Evolutionary conservation across 352 stramenopile genomes (phyloP).

Genomic region (Pythium scleroteichum): DNA sequence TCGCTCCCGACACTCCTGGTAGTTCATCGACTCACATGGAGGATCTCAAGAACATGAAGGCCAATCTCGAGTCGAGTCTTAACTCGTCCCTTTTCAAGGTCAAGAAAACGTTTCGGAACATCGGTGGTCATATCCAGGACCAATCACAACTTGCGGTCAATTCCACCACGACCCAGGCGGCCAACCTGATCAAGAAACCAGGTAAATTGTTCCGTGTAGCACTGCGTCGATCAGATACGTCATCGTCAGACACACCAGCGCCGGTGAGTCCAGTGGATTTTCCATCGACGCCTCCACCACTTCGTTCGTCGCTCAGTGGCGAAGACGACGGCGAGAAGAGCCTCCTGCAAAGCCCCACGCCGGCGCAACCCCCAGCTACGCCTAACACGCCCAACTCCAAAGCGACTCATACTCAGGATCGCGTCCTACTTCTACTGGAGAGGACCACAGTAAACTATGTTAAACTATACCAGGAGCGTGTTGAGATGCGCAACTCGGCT

Average conservation of each 20-base stretch:
- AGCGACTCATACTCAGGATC: constrained; percentile 40
- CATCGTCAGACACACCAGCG: constrained; percentile 9
- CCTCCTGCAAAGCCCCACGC: constrained; percentile 11
- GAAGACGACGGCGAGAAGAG: constrained; percentile 9
- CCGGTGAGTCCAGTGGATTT: constrained; percentile 7
- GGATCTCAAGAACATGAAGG: constrained; percentile 74
- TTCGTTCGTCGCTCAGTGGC: not conserved
- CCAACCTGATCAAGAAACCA: constrained; percentile 73
- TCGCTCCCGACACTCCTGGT: not conserved
- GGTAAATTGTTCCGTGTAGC: constrained; percentile 66
- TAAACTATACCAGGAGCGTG: constrained; percentile 57
- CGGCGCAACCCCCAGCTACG: not conserved
- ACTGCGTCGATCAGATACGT: constrained; percentile 17
- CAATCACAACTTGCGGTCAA: constrained; percentile 12
- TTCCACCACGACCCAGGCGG: constrained; percentile 36
- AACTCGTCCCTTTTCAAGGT: constrained; percentile 75
- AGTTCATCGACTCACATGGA: constrained; percentile 38
- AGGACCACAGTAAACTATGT: constrained; percentile 59
- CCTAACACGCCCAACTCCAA: constrained; percentile 2
- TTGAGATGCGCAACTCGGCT: constrained; percentile 66
- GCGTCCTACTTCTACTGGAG: constrained; percentile 54
- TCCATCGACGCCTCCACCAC: constrained; percentile 14
- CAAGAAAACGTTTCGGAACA: constrained; percentile 66
- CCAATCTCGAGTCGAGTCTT: constrained; percentile 71
- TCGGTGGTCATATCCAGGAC: constrained; percentile 51